phyloP scores from a whole-genome alignment of 78 protist genomes.

The Protostelium mycophagum region DNA sequence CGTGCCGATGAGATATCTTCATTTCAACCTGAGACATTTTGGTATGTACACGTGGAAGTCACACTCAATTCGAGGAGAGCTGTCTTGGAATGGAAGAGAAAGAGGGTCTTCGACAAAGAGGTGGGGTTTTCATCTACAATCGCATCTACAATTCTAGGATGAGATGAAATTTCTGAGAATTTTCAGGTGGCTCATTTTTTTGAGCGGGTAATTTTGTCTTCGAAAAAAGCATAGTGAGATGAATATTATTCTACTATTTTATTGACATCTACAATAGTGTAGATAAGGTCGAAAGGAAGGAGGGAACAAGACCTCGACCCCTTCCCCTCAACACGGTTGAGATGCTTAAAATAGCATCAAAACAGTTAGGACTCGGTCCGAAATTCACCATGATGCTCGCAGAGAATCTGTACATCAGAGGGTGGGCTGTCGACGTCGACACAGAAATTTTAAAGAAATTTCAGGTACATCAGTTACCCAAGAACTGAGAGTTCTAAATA shows the following conservation, averaged over 20 bases:
- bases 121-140: too few relatives aligned
- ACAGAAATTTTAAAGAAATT: neutral
- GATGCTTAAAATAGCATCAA: constrained; percentile 83
- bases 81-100: constrained; percentile 67
- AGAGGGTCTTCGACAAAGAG: constrained; percentile 60
- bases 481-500: constrained; percentile 92
- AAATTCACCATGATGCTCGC: constrained; percentile 63
- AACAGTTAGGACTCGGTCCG: constrained; percentile 66
- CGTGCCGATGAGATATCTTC: constrained; percentile 46
- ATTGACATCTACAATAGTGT: neutral
- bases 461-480: constrained; percentile 84
- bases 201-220: constrained; percentile 26
- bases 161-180: constrained; percentile 23
- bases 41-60: constrained; percentile 21
- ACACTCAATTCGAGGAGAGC: neutral
- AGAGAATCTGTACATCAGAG: constrained; percentile 87
- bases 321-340: constrained; percentile 93
- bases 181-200: constrained; percentile 11
- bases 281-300: neutral
- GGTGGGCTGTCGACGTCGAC: constrained; percentile 12
- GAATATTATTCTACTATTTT: neutral
- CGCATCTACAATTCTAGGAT: too few relatives aligned
- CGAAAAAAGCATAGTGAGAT: neutral
- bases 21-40: constrained; percentile 85
- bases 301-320: constrained; percentile 66